A percentile compares a stretch with the other conserved stretches of the same genome.
Evolutionary conservation across 768 basidiomycete species (phyloP).

Genomic region (Saitozyma podzolica): DNA sequence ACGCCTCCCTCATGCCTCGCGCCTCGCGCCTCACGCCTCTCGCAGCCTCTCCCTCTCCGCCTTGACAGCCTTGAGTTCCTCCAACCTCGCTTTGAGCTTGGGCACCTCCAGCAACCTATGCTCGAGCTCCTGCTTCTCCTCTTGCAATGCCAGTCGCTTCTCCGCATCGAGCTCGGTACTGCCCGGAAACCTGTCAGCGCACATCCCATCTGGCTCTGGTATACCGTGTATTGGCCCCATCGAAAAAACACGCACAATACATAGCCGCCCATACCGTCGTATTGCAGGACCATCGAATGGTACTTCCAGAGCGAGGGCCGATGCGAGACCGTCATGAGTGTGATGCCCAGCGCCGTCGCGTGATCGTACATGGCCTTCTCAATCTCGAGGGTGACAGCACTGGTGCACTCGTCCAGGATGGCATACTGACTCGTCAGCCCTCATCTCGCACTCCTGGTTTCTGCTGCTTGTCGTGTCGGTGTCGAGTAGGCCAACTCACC

Average conservation of each 20-base stretch:
- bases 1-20: conserved; percentile 22
- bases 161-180: conserved; percentile 89
- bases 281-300: conserved; percentile 82
- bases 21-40: too few relatives aligned
- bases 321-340: conserved; percentile 91
- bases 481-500: conserved; percentile 55
- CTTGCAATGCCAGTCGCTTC: conserved; percentile 82
- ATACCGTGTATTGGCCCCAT: not conserved
- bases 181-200: conserved; percentile 7
- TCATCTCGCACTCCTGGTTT: not conserved
- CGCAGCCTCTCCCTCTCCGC: conserved; percentile 28
- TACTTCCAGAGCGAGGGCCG: conserved; percentile 81
- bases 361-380: conserved; percentile 95
- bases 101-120: conserved; percentile 85
- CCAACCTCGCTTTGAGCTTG: conserved; percentile 73
- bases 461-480: not conserved
- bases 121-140: conserved; percentile 89
- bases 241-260: conserved; percentile 68
- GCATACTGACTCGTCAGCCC: conserved; percentile 66
- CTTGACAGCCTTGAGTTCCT: conserved; percentile 62
- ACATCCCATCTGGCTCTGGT: not conserved
- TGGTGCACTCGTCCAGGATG: conserved; percentile 94
- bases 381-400: conserved; percentile 85
- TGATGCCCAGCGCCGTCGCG: conserved; percentile 74
- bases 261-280: conserved; percentile 92